Evolutionary conservation across 2,329 filamentous ascomycete species (phyloP), one percentile per base, ranked within the genome.

Genomic region (Trichoderma breve): DNA sequence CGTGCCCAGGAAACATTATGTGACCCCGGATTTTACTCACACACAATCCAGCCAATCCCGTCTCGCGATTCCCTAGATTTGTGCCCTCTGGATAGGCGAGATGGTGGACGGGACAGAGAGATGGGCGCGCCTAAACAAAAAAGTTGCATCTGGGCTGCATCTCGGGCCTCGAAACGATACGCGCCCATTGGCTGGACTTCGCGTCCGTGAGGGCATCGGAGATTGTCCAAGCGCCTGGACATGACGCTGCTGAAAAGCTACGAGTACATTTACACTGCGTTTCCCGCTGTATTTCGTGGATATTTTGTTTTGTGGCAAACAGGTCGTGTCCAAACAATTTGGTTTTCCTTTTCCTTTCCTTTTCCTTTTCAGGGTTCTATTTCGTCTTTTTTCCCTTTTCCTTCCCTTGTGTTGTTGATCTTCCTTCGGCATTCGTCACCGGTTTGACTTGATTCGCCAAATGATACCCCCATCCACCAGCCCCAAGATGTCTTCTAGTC

Each of bases 401-500:
- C 26, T 47, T 24, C 5, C 21, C 26, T 43, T 43, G 34, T n/a
- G 30, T 4, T 32, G 14, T 60, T 36, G n/a, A 61, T 58, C 53
- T 28, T 28, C 11, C 55, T 55, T 43, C 43, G 28, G 51, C 24
- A 67, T 12, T 32, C 71, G 64, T 70, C 51, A 58, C 55, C 28
- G 26, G 26, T 53, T 39, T 53, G 55, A 58, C 55, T 58, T 30
- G 15, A 58, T 30, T 32, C 14, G 21, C 51, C 15, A 28, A 28
- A 39, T 63, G 55, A 51, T 62, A 63, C 51, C 61, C 32, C 28
- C 51, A 18, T 28, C 68, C 6, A 47, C 11, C 24, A 28, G 18
- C n/a, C 39, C 32, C 70, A 76, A 73, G 55, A 78, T 79, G 73
- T 76, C 77, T 34, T 75, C 75, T 55, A 76, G 75, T 28, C 75